Conservation (phyloP, 768 basidiomycete genomes). For the Mycena rosella region DNA sequence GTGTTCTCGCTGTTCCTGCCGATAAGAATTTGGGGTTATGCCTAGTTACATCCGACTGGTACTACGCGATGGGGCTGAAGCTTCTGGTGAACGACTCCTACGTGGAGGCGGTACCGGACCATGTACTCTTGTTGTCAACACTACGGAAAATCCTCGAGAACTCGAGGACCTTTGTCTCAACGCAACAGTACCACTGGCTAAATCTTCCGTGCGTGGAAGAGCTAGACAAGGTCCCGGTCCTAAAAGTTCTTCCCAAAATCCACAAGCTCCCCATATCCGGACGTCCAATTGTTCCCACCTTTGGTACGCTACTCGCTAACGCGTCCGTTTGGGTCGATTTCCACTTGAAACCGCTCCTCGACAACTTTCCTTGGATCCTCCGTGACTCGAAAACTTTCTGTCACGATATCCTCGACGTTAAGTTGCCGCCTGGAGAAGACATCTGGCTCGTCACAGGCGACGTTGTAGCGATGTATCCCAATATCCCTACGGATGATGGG, state of each 20-base stretch:
- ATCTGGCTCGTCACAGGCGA: too few species aligned
- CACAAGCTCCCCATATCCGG: background rate
- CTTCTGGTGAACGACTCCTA: constrained; percentile 23
- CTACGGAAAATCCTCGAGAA: constrained; percentile 1
- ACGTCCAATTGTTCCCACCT: too few species aligned
- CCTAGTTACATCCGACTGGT: constrained; percentile 29
- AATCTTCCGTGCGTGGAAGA: background rate
- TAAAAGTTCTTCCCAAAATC: background rate
- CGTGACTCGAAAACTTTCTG: constrained; percentile 6
- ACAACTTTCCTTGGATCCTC: background rate
- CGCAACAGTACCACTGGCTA: background rate
- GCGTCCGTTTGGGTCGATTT: background rate
- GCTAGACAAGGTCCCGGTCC: background rate
- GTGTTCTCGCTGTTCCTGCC: constrained; percentile 27
- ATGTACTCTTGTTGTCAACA: background rate
- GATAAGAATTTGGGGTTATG: constrained; percentile 36
- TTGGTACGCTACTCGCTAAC: constrained; percentile 2
- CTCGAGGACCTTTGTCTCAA: background rate
- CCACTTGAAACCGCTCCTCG: constrained; percentile 5
- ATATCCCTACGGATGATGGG: constrained; percentile 28
- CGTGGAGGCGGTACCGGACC: too few species aligned
- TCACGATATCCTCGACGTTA: too few species aligned
- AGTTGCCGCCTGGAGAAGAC: too few species aligned
- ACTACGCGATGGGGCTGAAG: constrained; percentile 17
- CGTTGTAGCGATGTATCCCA: too few species aligned